Conservation (phyloP, 192 early-diverging fungal genomes). For the Backusella mclennaniae region DNA sequence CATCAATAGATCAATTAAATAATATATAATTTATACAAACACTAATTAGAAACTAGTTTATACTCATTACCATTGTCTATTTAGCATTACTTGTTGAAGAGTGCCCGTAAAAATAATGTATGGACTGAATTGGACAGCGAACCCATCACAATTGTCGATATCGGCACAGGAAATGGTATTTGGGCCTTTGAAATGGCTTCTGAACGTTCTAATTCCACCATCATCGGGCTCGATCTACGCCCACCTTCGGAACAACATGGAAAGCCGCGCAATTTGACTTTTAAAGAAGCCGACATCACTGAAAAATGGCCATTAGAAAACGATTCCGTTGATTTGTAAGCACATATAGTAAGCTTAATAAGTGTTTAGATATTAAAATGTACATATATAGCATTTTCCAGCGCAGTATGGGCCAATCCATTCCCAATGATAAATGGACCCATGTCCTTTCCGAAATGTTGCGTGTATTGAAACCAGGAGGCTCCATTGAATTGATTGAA, state of each 20-base stretch:
- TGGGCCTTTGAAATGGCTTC: constrained; percentile 40
- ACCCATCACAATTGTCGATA: constrained; percentile 23
- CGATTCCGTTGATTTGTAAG: constrained; percentile 37
- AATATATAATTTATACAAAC: not conserved
- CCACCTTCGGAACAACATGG: constrained; percentile 27
- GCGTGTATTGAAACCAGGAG: constrained; percentile 32
- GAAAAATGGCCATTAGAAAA: constrained; percentile 30
- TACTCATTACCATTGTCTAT: constrained; percentile 6
- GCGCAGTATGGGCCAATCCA: constrained; percentile 28
- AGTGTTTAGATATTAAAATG: not conserved
- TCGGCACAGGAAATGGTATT: constrained; percentile 38
- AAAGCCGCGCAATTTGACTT: constrained; percentile 25
- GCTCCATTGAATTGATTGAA: constrained; percentile 34
- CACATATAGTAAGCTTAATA: not conserved
- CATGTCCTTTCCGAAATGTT: constrained; percentile 29
- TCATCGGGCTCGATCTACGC: constrained; percentile 28
- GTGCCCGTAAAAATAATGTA: constrained; percentile 31
- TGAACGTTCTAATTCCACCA: constrained; percentile 16
- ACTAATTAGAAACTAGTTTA: not conserved
- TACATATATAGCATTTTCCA: constrained; percentile 25
- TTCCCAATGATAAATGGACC: constrained; percentile 27
- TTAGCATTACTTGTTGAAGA: constrained; percentile 37
- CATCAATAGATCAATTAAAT: not conserved
- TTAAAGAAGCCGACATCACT: constrained; percentile 20
- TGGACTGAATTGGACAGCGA: constrained; percentile 18